Evolutionary conservation across 2,329 filamentous ascomycete species (phyloP), one percentile per base, ranked within the genome.

Genomic region (Cordyceps fumosorosea): DNA sequence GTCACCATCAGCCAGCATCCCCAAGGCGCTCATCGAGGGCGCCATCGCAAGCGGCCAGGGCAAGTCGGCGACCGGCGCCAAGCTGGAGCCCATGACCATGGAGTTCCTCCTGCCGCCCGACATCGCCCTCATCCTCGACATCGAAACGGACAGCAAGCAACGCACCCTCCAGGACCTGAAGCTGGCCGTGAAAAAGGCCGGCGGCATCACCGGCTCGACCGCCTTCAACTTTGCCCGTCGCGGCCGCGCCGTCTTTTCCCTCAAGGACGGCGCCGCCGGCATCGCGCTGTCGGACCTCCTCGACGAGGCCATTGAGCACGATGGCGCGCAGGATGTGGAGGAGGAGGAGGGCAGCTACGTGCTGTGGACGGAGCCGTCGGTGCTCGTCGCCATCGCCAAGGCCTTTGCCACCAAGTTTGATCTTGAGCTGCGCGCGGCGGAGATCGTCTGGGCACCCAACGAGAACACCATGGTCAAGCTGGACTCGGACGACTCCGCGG

Each of bases 21-120:
- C 93, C 1, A 97, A 97, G 76, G 79, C 85, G 22, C 82, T 85
- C 2, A 96, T 98, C 67, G 93, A 98, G 74, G 81, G 82, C 16
- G 92, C 95, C 60, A 88, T 99, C 66, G 90, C 91, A 16, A 87
- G 92, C 53, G 95, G 95, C 1, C 93, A 97, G 73, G 93, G 95
- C 48, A 84, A 88, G 66, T 93, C 92, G 26, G 76, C 86, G 1
- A 84, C 83, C 5, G 95, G 95, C 59, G 83, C 84, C 18, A 81
- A 85, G 16, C 84, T 98, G n/a, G 93, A 97, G 72, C 80, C 78
- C 40, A 74, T 95, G 57, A 89, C 86, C 0, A 81, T 96, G 57
- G 93, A 98, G 78, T 87, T 87, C 29, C 89, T 97, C 67, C 77
- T 96, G 64, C 89, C 90, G 2, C 84, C 88, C 2, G 86, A 88